Conservation (phyloP, 305 asterid genomes). For the Andrographis paniculata region DNA sequence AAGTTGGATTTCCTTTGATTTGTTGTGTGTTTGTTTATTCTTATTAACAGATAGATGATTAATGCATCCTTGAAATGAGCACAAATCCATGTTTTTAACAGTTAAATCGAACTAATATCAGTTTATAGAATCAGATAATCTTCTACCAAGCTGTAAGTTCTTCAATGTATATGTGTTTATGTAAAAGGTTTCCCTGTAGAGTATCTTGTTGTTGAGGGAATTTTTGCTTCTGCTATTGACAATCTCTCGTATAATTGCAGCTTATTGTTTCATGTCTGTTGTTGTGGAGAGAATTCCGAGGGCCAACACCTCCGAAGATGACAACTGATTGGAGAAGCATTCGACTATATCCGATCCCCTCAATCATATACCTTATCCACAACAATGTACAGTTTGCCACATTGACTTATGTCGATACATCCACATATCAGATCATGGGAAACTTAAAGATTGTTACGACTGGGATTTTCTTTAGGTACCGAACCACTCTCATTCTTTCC, state of each 20-base stretch:
- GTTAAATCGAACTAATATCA: too few species aligned
- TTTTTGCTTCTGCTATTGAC: constrained; percentile 7
- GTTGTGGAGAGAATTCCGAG: constrained; percentile 73
- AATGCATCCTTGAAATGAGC: too few species aligned
- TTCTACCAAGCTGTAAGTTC: too few species aligned
- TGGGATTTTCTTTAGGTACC: constrained; percentile 81
- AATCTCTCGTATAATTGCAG: constrained; percentile 38
- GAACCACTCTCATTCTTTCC: constrained; percentile 12
- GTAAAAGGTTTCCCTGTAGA: background rate
- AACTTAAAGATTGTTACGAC: constrained; percentile 93
- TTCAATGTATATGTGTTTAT: background rate
- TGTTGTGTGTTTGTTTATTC: background rate
- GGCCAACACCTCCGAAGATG: constrained; percentile 71
- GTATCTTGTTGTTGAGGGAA: background rate
- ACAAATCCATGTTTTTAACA: too few species aligned
- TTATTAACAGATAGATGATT: too few species aligned
- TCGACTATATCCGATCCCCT: constrained; percentile 76
- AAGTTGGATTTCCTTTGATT: background rate
- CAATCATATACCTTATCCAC: constrained; percentile 90
- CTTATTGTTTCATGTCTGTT: constrained; percentile 69
- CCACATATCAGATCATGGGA: constrained; percentile 93
- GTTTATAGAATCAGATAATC: too few species aligned
- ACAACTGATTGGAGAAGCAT: constrained; percentile 79
- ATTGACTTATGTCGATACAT: constrained; percentile 87
- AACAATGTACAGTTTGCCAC: constrained; percentile 99